A percentile compares a stretch with the other conserved stretches of the same genome.
These are phyloP conservation scores for Fagopyrum homotropicum DNA, from an alignment of 148 eudicot genomes.

Conservation along the genomic window DNA sequence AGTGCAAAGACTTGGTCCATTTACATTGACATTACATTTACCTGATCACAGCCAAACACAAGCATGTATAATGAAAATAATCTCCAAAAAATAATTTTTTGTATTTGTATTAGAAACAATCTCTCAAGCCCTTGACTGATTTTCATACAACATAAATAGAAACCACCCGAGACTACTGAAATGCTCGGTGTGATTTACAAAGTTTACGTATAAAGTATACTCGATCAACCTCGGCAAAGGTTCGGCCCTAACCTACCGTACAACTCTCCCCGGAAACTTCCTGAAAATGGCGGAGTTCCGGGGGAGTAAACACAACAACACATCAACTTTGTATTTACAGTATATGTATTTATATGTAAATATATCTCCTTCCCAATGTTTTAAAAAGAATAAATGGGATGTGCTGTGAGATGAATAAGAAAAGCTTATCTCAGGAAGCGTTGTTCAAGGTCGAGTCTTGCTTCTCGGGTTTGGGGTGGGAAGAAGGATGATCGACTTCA, in stretches of 20 bases:
- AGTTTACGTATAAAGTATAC: constrained; percentile 7
- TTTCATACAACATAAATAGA: not conserved
- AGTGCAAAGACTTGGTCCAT: not conserved
- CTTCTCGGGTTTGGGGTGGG: constrained; percentile 20
- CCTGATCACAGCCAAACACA: not conserved
- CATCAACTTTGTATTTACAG: constrained; percentile 39
- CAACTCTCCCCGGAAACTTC: constrained; percentile 35
- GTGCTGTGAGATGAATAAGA: not conserved
- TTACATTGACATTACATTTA: not conserved
- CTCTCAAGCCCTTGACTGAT: not conserved
- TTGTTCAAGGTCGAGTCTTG: constrained; percentile 19
- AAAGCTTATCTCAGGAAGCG: constrained; percentile 16
- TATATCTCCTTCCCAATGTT: not conserved
- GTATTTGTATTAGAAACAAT: not conserved
- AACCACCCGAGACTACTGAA: not conserved
- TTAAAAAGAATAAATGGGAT: constrained; percentile 3
- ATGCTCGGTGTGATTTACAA: constrained; percentile 17
- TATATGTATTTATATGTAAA: constrained; percentile 5
- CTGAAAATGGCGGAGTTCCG: constrained; percentile 44
- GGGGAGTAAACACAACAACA: constrained; percentile 26
- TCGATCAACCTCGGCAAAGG: constrained; percentile 12
- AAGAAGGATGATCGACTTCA: constrained; percentile 20
- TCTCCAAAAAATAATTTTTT: not conserved
- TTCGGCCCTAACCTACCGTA: constrained; percentile 6
- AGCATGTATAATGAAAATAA: not conserved